These are phyloP conservation scores for Chaetomium cochliodes DNA, from an alignment of 495 filamentous ascomycete genomes.

Conservation along the genomic window DNA sequence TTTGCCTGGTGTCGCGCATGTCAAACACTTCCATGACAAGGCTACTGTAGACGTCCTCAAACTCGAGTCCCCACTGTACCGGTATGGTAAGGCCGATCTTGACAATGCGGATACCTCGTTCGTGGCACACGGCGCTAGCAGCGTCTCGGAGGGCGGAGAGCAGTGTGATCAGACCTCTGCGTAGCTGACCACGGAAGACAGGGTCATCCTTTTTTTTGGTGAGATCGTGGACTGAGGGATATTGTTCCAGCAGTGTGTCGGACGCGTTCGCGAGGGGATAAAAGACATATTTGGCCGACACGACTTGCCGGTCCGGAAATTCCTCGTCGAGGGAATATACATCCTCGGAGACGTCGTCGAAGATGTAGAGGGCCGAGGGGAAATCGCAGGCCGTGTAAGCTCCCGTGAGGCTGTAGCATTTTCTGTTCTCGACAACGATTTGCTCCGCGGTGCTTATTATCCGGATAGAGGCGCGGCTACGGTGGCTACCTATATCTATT, in stretches of 20 bases:
- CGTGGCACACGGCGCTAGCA: background rate
- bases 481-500: background rate
- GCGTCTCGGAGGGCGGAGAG: background rate
- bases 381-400: background rate
- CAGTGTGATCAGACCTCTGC: background rate
- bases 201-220: background rate
- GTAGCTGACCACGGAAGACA: background rate
- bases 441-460: background rate
- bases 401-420: background rate
- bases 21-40: background rate
- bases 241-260: background rate
- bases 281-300: conserved; percentile 2
- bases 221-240: background rate
- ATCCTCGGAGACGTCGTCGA: background rate
- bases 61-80: conserved; percentile 1
- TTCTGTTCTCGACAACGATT: background rate
- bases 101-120: background rate
- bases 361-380: background rate
- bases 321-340: background rate
- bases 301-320: background rate
- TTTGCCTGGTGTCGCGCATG: background rate
- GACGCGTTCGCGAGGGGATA: background rate
- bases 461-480: background rate
- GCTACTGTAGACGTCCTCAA: background rate
- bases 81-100: conserved; percentile 5